Conservation (phyloP, 2,329 filamentous ascomycete species). For the Cytospora chrysosperma region DNA sequence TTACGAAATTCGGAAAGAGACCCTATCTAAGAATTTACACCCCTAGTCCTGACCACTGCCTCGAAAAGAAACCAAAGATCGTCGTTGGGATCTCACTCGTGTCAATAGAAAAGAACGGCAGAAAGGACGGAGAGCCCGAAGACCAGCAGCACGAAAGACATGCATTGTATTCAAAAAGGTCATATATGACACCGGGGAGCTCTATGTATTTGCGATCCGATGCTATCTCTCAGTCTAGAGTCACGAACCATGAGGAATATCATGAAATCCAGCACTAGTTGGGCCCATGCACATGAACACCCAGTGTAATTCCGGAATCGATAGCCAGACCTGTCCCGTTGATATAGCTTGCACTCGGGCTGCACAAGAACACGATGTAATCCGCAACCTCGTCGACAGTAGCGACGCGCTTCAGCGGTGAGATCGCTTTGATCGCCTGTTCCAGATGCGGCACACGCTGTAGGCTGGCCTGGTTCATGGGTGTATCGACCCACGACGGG, state of each 20-base stretch:
- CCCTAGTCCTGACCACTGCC: too few species aligned
- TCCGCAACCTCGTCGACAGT: background rate
- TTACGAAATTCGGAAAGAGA: too few species aligned
- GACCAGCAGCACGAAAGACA: too few species aligned
- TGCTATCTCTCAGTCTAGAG: too few species aligned
- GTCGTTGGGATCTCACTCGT: too few species aligned
- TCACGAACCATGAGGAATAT: background rate
- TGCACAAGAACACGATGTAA: slow-evolving; percentile 1
- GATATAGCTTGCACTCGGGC: background rate
- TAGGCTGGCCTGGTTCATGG: slow-evolving; percentile 26
- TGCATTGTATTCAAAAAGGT: too few species aligned
- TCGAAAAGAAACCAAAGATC: too few species aligned
- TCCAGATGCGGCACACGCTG: background rate
- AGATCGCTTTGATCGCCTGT: background rate
- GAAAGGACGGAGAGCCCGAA: too few species aligned
- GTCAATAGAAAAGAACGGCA: too few species aligned
- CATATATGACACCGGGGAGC: too few species aligned
- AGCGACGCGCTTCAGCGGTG: background rate
- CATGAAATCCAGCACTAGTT: background rate
- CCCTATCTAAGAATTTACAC: too few species aligned
- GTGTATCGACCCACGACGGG: slow-evolving; percentile 34
- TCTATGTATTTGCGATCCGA: too few species aligned
- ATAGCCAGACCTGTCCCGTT: background rate
- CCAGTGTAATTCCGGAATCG: background rate
- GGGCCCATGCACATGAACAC: background rate